Percentiles rank a stretch among this genome's conserved stretches.
Conservation (phyloP, 75 land plant species). For the Selaginella moellendorffii region DNA sequence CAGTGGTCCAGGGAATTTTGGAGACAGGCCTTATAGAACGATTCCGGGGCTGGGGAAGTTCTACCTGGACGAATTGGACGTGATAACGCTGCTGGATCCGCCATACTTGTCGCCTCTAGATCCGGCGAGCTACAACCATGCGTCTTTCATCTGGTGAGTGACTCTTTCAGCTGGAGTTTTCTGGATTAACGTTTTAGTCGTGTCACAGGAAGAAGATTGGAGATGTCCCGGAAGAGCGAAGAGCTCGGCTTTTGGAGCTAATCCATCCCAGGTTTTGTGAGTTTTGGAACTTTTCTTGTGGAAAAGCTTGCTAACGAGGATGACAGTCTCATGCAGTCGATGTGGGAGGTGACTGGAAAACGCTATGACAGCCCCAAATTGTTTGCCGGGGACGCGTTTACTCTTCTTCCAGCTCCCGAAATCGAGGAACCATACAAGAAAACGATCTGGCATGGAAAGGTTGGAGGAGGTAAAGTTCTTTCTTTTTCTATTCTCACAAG, state of each 20-base stretch:
- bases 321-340: slow-evolving; percentile 2
- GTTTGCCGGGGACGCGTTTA: slow-evolving; percentile 24
- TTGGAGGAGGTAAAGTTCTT: slow-evolving; percentile 37
- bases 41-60: not conserved
- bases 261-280: slow-evolving; percentile 37
- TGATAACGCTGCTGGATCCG: slow-evolving; percentile 15
- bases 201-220: slow-evolving; percentile 68
- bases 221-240: slow-evolving; percentile 77
- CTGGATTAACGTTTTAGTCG: not conserved
- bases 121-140: slow-evolving; percentile 52
- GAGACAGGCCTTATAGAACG: not conserved
- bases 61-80: not conserved
- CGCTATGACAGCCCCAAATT: slow-evolving; percentile 47
- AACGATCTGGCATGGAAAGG: slow-evolving; percentile 54
- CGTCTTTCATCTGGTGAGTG: slow-evolving; percentile 61
- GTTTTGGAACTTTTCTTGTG: not conserved
- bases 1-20: not conserved
- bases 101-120: slow-evolving; percentile 44
- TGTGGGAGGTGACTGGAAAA: slow-evolving; percentile 59
- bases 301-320: not conserved
- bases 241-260: slow-evolving; percentile 41
- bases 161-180: not conserved
- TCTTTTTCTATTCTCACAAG: not conserved
- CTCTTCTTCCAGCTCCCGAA: slow-evolving; percentile 19
- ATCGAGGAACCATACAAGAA: slow-evolving; percentile 14